Percentiles rank a stretch among this genome's conserved stretches.
Conservation (phyloP, 805 yeast species). For the Cyberlindnera subsufficiens region DNA sequence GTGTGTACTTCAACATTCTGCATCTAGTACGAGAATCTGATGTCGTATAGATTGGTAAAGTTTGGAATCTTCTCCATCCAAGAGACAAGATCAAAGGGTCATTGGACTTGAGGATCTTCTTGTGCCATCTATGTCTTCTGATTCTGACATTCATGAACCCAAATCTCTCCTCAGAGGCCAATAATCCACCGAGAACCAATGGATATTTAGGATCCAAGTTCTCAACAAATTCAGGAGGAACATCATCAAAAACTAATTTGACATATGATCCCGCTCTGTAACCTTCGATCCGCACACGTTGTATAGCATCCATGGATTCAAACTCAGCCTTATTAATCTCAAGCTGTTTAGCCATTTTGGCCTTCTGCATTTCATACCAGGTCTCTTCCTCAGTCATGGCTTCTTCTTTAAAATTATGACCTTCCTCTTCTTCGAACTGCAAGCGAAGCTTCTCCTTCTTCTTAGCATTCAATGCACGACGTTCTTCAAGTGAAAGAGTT, state of each 20-base stretch:
- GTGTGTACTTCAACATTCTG: conserved; percentile 96
- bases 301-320: conserved; percentile 66
- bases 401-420: conserved; percentile 71
- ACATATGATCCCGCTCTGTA: conserved; percentile 92
- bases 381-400: conserved; percentile 86
- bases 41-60: conserved; percentile 92
- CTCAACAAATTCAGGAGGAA: conserved; percentile 88
- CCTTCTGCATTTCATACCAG: conserved; percentile 97
- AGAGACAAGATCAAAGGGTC: conserved; percentile 91
- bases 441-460: conserved; percentile 84
- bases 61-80: conserved; percentile 99
- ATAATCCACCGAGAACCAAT: conserved; percentile 81
- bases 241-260: conserved; percentile 69
- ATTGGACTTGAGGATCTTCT: conserved; percentile 87
- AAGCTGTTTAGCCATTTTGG: conserved; percentile 91
- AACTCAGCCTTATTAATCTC: conserved; percentile 86
- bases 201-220: conserved; percentile 85
- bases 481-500: conserved; percentile 56
- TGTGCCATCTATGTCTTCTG: conserved; percentile 99
- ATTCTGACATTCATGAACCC: conserved; percentile 91
- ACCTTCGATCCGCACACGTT: conserved; percentile 83
- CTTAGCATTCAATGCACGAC: conserved; percentile 75
- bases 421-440: conserved; percentile 83
- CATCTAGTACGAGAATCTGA: conserved; percentile 96
- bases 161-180: conserved; percentile 86